These are phyloP conservation scores for Tetrapisispora taiwanensis DNA, from an alignment of 805 yeast species.

Conservation along the genomic window DNA sequence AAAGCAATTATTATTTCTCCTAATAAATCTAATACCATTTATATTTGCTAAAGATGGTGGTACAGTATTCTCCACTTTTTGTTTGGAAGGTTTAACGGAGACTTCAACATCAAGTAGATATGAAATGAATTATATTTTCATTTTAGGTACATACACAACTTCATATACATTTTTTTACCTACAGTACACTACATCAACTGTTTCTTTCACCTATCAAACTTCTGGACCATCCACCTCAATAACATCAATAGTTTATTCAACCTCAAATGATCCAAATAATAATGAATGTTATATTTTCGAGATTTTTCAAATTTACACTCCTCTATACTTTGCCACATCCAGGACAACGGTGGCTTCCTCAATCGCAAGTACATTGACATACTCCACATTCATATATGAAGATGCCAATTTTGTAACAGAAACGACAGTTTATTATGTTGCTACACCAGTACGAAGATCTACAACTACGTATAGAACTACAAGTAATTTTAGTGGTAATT, in stretches of 20 bases:
- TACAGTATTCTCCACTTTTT: neutral
- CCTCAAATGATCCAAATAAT: neutral
- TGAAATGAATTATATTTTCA: no score
- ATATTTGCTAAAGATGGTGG: neutral
- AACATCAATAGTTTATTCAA: neutral
- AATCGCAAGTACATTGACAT: neutral
- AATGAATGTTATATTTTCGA: neutral
- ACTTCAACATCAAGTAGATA: no score
- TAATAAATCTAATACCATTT: neutral
- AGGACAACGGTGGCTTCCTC: neutral
- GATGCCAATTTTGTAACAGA: neutral
- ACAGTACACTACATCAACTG: neutral
- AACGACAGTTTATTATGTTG: neutral
- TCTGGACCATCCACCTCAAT: neutral
- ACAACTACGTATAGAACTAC: neutral
- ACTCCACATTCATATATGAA: neutral
- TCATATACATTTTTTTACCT: neutral
- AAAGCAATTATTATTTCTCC: neutral
- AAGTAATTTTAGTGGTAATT: neutral
- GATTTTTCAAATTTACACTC: neutral
- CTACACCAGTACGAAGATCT: neutral
- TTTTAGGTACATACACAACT: neutral
- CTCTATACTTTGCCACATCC: neutral
- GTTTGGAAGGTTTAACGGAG: neutral
- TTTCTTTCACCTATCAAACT: neutral